Evolutionary conservation across 1,139 yeast genomes (phyloP).

Genomic region (Suhomyces guaymorum): DNA sequence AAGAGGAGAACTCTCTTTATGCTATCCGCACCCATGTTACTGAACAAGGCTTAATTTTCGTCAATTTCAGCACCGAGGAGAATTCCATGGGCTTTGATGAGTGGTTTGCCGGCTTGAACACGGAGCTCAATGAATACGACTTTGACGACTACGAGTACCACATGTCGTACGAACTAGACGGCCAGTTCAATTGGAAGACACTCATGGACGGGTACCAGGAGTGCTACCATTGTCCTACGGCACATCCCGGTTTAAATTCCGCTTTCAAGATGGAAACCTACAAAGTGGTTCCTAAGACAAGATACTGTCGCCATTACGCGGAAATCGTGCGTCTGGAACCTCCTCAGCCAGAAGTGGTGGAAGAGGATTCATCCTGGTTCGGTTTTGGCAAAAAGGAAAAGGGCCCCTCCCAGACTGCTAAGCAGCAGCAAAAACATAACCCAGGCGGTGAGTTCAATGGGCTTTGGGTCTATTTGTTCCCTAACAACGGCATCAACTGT

Average conservation of each 20-base stretch:
- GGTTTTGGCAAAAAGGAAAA: conserved; percentile 46
- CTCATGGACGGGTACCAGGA: conserved; percentile 69
- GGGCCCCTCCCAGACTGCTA: too few species aligned
- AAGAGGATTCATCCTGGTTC: conserved; percentile 56
- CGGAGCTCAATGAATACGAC: conserved; percentile 57
- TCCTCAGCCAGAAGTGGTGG: conserved; percentile 85
- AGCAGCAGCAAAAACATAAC: conserved; percentile 40
- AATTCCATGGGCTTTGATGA: conserved; percentile 45
- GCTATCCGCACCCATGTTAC: conserved; percentile 57
- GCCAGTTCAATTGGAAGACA: conserved; percentile 65
- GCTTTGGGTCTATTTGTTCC: conserved; percentile 61
- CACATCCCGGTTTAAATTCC: conserved; percentile 58
- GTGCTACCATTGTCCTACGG: conserved; percentile 67
- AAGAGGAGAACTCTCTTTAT: conserved; percentile 55
- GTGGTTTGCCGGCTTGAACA: conserved; percentile 52
- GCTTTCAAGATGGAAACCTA: conserved; percentile 67
- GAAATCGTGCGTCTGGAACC: conserved; percentile 79
- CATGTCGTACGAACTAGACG: conserved; percentile 65
- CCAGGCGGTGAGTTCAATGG: conserved; percentile 64
- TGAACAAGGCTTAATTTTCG: conserved; percentile 56
- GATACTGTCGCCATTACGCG: conserved; percentile 75
- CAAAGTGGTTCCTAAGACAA: conserved; percentile 57
- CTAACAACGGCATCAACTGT: conserved; percentile 60
- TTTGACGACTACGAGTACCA: conserved; percentile 61
- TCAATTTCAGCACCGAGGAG: conserved; percentile 43